Conservation (phyloP, 192 early-diverging fungal genomes). For the Backusella morwellensis region DNA sequence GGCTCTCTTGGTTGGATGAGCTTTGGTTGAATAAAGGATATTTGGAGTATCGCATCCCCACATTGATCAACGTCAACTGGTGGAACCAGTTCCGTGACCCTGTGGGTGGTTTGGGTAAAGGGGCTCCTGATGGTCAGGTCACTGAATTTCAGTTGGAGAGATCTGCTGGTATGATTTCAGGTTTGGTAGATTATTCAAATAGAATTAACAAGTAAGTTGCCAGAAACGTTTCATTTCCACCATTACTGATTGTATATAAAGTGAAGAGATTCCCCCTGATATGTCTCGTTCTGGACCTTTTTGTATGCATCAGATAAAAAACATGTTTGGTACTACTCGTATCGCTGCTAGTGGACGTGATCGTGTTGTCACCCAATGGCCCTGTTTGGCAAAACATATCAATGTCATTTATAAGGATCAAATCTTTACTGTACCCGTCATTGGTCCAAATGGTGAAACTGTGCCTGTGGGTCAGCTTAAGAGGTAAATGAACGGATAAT, state of each 20-base stretch:
- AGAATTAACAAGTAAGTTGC: constrained; percentile 56
- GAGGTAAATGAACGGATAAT: constrained; percentile 26
- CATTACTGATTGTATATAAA: constrained; percentile 2
- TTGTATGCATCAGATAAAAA: constrained; percentile 95
- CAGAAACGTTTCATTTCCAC: constrained; percentile 9
- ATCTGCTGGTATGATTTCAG: constrained; percentile 71
- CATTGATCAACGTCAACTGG: constrained; percentile 91
- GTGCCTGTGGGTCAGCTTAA: constrained; percentile 50
- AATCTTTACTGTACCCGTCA: constrained; percentile 80
- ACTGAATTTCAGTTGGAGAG: constrained; percentile 75
- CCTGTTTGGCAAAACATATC: constrained; percentile 75
- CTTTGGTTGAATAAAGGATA: constrained; percentile 84
- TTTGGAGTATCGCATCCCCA: constrained; percentile 81
- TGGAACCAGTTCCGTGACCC: constrained; percentile 71
- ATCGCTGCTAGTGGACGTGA: constrained; percentile 70
- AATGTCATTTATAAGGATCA: constrained; percentile 85
- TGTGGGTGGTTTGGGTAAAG: constrained; percentile 36
- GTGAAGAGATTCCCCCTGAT: constrained; percentile 64
- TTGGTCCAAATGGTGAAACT: constrained; percentile 60
- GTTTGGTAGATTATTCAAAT: constrained; percentile 75
- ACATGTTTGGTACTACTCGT: constrained; percentile 80
- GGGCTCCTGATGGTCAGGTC: constrained; percentile 48
- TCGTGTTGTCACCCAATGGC: constrained; percentile 67
- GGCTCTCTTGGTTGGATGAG: constrained; percentile 81
- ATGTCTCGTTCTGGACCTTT: constrained; percentile 66